These are phyloP conservation scores for Furcasterigmium furcatum DNA, from an alignment of 2,329 filamentous ascomycete species.

Conservation along the genomic window DNA sequence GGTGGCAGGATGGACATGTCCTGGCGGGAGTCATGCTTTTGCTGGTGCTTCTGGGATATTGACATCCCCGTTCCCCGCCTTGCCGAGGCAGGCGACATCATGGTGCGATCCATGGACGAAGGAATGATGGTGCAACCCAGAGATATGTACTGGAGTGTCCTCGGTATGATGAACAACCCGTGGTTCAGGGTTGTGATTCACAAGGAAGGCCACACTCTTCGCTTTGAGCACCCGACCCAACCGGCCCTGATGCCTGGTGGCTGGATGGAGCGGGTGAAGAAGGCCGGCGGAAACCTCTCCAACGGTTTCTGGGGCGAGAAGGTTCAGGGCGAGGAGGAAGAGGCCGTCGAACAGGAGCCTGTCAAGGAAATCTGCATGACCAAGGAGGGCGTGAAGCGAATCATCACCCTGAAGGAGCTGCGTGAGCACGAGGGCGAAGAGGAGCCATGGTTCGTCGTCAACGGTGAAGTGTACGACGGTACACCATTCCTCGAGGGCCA, in stretches of 20 bases:
- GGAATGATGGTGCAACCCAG: conserved; percentile 80
- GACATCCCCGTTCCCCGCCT: conserved; percentile 63
- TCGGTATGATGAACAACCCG: conserved; percentile 98
- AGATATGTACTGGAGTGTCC: conserved; percentile 94
- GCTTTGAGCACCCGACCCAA: conserved; percentile 87
- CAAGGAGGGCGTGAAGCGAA: conserved; percentile 59
- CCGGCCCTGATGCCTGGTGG: conserved; percentile 74
- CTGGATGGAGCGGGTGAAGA: conserved; percentile 93
- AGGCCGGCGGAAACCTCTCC: conserved; percentile 71
- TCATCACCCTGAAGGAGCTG: conserved; percentile 70
- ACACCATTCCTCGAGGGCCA: conserved; percentile 77
- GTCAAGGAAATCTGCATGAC: conserved; percentile 74
- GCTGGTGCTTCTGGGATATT: conserved; percentile 90
- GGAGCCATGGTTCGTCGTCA: conserved; percentile 82
- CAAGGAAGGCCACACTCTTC: conserved; percentile 56
- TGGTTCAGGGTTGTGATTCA: conserved; percentile 84
- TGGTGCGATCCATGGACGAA: conserved; percentile 88
- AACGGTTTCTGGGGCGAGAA: conserved; percentile 86
- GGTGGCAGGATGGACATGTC: conserved; percentile 77
- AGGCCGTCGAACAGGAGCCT: conserved; percentile 39
- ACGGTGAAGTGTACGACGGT: conserved; percentile 87
- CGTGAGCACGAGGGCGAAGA: conserved; percentile 61
- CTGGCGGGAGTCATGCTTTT: conserved; percentile 79
- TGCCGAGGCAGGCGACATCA: conserved; percentile 63
- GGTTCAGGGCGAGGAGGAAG: conserved; percentile 46